Base-by-base conservation (phyloP, 192 early-diverging fungal genomes). In the Gaertneriomyces semiglobifer region DNA sequence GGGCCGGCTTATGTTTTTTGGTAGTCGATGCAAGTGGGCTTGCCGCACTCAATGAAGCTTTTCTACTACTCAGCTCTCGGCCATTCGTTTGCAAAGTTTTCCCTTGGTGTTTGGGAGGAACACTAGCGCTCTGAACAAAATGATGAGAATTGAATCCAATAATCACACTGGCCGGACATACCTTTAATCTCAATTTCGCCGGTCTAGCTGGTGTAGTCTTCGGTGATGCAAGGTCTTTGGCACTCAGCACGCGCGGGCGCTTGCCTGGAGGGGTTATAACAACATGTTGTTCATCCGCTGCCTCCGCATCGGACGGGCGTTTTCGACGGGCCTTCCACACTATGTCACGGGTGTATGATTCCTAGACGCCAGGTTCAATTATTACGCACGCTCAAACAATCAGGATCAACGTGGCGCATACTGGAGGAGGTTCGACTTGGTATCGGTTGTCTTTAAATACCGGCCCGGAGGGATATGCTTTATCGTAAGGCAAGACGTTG, bases 351-450 rank as follows among this genome's bases (percentile, higher is more conserved):
- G 16, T 14, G 40, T n/a, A 57, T 25, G 10, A 4, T 11, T 48
- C 62, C 11, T 38, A 38, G 14, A 58, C 14, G 12, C 38, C 12
- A 38, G 14, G 33, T 16, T 3, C 14, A 58, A 58, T 38, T 4
- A 19, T 38, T 20, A 25, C 33, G 11, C 14, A 58, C 14, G 18
- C 5, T 19, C 12, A n/a, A 18, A n/a, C 48, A 50, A 1, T 50
- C 14, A 50, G 48, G 48, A 50, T 38, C 12, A 58, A 11, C 56
- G 38, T 25, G n/a, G 56, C 56, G 18, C 33, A 14, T 44, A 66
- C 65, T 42, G 65, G 65, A n/a, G 55, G 53, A n/a, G 39, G 42
- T 55, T 66, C 65, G 14, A 66, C 65, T 20, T 9, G 2, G 25
- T 38, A 66, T 54, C 39, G 6, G 40, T n/a, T 33, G 58, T 66